These are phyloP conservation scores for Arthrinium puccinioides DNA, from an alignment of 2,329 filamentous ascomycete genomes.

Conservation along the genomic window DNA sequence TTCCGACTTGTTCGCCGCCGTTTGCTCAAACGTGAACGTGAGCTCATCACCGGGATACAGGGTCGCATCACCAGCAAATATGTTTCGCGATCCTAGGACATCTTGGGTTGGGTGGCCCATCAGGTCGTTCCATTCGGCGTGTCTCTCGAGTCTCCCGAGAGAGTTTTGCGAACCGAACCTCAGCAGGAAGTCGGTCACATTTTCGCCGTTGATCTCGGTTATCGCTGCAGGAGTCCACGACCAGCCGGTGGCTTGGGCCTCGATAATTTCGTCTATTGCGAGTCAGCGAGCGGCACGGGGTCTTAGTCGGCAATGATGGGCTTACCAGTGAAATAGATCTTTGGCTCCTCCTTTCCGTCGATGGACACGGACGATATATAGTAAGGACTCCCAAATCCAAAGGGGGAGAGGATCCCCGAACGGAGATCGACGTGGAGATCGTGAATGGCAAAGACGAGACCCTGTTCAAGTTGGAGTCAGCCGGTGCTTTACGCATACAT, in stretches of 20 bases:
- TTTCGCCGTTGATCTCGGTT: slow-evolving; percentile 22
- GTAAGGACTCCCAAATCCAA: slow-evolving; percentile 22
- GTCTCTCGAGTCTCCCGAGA: slow-evolving; percentile 26
- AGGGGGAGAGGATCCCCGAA: slow-evolving; percentile 20
- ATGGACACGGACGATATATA: slow-evolving; percentile 21
- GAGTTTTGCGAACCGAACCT: slow-evolving; percentile 25
- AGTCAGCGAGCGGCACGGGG: neutral
- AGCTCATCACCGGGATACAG: slow-evolving; percentile 27
- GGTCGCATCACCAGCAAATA: slow-evolving; percentile 21
- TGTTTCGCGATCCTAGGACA: slow-evolving; percentile 17
- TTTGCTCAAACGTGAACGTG: slow-evolving; percentile 18
- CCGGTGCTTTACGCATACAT: no score
- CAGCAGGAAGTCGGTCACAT: slow-evolving; percentile 17
- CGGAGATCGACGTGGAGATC: slow-evolving; percentile 25
- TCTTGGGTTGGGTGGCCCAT: slow-evolving; percentile 20
- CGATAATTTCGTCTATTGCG: slow-evolving; percentile 10
- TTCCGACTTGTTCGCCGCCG: slow-evolving; percentile 17
- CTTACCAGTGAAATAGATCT: slow-evolving; percentile 21
- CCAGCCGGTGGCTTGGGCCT: slow-evolving; percentile 4
- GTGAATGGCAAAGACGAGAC: slow-evolving; percentile 22
- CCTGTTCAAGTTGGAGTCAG: no score
- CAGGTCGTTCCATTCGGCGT: slow-evolving; percentile 34
- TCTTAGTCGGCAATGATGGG: no score
- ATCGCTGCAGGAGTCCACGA: slow-evolving; percentile 14
- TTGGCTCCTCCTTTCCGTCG: slow-evolving; percentile 24